Conservation (phyloP, 2,329 filamentous ascomycete genomes). For the Cercospora brassicicola region DNA sequence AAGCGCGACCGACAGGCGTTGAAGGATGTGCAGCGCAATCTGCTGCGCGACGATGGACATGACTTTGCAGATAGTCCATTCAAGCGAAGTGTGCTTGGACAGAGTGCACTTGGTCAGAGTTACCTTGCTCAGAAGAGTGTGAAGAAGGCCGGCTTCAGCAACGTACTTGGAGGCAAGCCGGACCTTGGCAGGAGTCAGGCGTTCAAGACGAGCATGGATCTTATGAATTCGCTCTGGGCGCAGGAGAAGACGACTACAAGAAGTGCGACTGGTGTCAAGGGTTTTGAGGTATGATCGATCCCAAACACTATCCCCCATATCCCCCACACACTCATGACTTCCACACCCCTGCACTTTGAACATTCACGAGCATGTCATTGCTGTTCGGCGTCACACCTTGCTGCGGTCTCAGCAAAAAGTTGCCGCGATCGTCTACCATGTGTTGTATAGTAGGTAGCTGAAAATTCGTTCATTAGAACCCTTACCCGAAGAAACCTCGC, state of each 20-base stretch:
- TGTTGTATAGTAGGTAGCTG: constrained; percentile 38
- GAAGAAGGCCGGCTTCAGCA: constrained; percentile 33
- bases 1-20: constrained; percentile 83
- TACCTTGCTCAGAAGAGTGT: constrained; percentile 38
- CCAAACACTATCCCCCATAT: constrained; percentile 32
- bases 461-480: constrained; percentile 35
- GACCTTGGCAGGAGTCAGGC: constrained; percentile 51
- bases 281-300: constrained; percentile 75
- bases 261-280: constrained; percentile 24
- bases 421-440: neutral
- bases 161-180: constrained; percentile 18
- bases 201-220: constrained; percentile 85
- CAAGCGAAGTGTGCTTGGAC: constrained; percentile 54
- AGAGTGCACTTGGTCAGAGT: constrained; percentile 42
- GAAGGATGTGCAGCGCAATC: constrained; percentile 62
- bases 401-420: neutral
- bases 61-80: constrained; percentile 49
- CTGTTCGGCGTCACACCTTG: constrained; percentile 26
- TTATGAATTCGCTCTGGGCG: constrained; percentile 93
- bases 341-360: neutral
- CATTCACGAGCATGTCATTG: neutral
- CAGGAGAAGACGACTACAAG: constrained; percentile 54
- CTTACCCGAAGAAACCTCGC: constrained; percentile 36
- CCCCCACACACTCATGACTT: neutral
- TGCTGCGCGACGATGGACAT: constrained; percentile 45